phyloP scores from a whole-genome alignment of 2,329 filamentous ascomycete species.

The Xylariaceae sp. region DNA sequence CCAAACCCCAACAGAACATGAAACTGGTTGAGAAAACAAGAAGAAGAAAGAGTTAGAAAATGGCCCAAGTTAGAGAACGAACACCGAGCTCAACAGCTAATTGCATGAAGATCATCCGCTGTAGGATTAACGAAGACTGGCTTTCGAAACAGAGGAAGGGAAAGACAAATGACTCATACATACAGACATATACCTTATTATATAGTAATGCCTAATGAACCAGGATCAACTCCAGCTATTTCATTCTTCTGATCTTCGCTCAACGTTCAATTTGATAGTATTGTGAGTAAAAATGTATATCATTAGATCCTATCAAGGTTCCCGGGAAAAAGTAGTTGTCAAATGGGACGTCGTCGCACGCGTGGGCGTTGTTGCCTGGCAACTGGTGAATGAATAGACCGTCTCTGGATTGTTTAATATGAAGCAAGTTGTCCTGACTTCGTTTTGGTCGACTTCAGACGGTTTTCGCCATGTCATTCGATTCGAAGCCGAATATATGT shows the following conservation, averaged over 20 bases:
- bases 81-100: neutral
- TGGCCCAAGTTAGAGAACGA: neutral
- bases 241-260: too few relatives aligned
- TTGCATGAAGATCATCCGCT: neutral
- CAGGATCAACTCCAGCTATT: neutral
- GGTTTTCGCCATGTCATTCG: neutral
- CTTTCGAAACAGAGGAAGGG: neutral
- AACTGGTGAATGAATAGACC: too few relatives aligned
- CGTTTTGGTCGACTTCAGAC: neutral
- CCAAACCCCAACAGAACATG: too few relatives aligned
- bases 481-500: neutral
- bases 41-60: neutral
- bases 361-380: too few relatives aligned
- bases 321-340: neutral
- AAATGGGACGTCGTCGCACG: neutral
- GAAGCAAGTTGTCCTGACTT: slow-evolving; percentile 6
- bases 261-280: neutral
- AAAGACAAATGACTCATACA: neutral
- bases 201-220: neutral
- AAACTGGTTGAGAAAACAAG: too few relatives aligned
- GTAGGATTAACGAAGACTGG: neutral
- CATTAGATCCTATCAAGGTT: slow-evolving; percentile 6
- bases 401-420: neutral
- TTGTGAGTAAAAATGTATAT: neutral
- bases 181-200: neutral